Percentiles rank a stretch among this genome's conserved stretches.
Evolutionary conservation across 768 basidiomycete species (phyloP).

Genomic region (Hemileccinum impolitum): DNA sequence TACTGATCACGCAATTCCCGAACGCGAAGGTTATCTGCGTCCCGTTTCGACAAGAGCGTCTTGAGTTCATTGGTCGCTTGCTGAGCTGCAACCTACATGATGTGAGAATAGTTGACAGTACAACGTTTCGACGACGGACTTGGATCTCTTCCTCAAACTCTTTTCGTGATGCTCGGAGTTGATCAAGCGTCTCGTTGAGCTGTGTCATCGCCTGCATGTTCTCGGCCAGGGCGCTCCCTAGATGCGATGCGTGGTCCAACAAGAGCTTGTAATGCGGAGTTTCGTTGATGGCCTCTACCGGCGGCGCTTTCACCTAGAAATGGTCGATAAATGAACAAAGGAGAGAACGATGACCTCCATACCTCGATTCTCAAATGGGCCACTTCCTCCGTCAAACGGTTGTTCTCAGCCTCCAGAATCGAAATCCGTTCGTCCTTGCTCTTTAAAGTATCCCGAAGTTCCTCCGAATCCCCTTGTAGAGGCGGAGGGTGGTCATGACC

Average conservation of each 20-base stretch:
- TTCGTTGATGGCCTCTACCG: constrained; percentile 46
- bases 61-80: constrained; percentile 63
- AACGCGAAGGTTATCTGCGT: constrained; percentile 62
- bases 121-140: constrained; percentile 34
- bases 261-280: constrained; percentile 55
- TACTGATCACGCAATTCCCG: constrained; percentile 72
- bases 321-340: not conserved
- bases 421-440: constrained; percentile 42
- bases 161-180: constrained; percentile 37
- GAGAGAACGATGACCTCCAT: constrained; percentile 6
- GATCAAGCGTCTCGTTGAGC: constrained; percentile 44
- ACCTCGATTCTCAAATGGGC: constrained; percentile 46
- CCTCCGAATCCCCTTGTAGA: constrained; percentile 42
- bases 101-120: constrained; percentile 10
- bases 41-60: constrained; percentile 56
- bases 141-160: constrained; percentile 45
- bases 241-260: constrained; percentile 47
- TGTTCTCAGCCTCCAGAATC: constrained; percentile 46
- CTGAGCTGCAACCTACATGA: constrained; percentile 38
- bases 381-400: constrained; percentile 44
- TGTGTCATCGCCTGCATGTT: constrained; percentile 36
- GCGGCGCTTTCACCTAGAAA: constrained; percentile 38
- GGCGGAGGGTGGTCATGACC: constrained; percentile 39
- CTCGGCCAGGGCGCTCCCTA: constrained; percentile 43
- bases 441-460: constrained; percentile 26